Conservation (phyloP, 1,139 yeast genomes). For the Yamadazyma diddensiae region DNA sequence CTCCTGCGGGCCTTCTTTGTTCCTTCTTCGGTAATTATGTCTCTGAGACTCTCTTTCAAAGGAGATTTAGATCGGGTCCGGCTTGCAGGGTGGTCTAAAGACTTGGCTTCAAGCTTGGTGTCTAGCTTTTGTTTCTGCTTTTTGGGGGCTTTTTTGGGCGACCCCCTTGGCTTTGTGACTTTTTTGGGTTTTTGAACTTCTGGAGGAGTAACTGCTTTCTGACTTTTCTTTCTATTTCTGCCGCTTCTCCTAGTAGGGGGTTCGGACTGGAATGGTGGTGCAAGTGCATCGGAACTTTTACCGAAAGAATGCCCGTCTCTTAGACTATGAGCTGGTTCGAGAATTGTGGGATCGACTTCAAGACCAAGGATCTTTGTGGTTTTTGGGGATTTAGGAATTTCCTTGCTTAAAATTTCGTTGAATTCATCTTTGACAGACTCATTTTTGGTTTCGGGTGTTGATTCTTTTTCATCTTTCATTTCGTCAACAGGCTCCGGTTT, state of each 20-base stretch:
- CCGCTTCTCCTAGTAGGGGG: conserved; percentile 1
- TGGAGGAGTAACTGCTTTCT: too few relatives aligned
- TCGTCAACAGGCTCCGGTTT: conserved; percentile 8
- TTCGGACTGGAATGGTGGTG: too few relatives aligned
- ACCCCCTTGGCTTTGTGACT: conserved; percentile 4
- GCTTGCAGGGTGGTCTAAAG: conserved; percentile 31
- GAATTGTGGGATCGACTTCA: conserved; percentile 17
- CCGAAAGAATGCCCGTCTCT: conserved; percentile 24
- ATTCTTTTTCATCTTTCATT: background rate
- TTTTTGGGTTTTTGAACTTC: conserved; percentile 4
- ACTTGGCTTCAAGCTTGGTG: background rate
- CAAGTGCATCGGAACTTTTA: conserved; percentile 1
- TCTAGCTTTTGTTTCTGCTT: background rate
- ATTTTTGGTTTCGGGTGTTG: background rate
- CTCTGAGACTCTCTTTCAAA: conserved; percentile 30
- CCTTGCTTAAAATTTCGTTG: too few relatives aligned
- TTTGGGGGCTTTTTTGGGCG: conserved; percentile 1
- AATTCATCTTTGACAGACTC: background rate
- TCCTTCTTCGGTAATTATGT: conserved; percentile 22
- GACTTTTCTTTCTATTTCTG: conserved; percentile 1
- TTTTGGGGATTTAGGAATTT: too few relatives aligned
- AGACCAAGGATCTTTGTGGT: conserved; percentile 18
- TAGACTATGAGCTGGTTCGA: conserved; percentile 20
- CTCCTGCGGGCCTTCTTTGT: conserved; percentile 18
- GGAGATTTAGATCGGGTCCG: conserved; percentile 46